Evolutionary conservation across 345 rosid genomes (phyloP).

Genomic region (Eutrema heterophyllum): DNA sequence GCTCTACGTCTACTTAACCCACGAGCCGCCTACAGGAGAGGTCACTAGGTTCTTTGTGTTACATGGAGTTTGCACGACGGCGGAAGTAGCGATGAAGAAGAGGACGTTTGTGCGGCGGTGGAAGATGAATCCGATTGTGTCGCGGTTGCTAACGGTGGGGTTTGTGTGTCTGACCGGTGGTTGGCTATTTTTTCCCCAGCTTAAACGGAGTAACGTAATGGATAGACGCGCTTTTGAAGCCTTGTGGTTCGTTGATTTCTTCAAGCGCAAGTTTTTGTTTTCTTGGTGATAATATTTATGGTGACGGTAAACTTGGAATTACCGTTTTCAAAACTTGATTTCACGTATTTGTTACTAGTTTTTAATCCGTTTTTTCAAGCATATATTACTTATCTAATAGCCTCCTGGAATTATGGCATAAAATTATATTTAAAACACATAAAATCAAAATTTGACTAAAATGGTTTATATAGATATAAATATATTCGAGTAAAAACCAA

Average conservation of each 20-base stretch:
- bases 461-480: no score
- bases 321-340: background rate
- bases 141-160: constrained; percentile 19
- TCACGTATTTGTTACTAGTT: background rate
- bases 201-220: background rate
- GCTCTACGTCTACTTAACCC: constrained; percentile 27
- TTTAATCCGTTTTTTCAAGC: background rate
- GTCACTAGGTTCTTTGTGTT: constrained; percentile 50
- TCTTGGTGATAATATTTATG: background rate
- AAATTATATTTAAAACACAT: no score
- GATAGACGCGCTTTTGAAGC: background rate
- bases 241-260: background rate
- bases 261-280: background rate
- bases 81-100: constrained; percentile 42
- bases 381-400: no score
- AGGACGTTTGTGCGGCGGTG: background rate
- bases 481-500: no score
- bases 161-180: background rate
- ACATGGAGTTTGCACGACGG: constrained; percentile 43
- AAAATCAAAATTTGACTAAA: no score
- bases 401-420: background rate
- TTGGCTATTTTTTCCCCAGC: background rate
- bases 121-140: background rate
- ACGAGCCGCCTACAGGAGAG: constrained; percentile 55
- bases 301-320: no score